Evolutionary conservation across 805 yeast species (phyloP), one percentile per base, ranked within the genome.

Genomic region (Cyberlindnera mississippiensis): DNA sequence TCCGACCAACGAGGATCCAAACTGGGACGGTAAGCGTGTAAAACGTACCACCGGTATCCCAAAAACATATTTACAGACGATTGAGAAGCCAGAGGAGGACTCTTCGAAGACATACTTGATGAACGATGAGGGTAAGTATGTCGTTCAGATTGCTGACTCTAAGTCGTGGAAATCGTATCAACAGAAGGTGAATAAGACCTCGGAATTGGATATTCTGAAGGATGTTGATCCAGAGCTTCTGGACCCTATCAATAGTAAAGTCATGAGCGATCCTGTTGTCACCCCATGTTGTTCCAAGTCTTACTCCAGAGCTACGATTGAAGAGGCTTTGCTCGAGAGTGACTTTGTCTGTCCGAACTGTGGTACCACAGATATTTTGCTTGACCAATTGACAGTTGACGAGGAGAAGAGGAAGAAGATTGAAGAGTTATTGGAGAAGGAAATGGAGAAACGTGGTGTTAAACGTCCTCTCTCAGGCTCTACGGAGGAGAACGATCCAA

Each of bases 31-130:
- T 15, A 87, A 86, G 57, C 74, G 95, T 46, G 84, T 93, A 37
- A 84, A 86, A 54, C 76, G 95, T 53, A 90, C 97, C 0, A 93
- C 98, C 0, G 99, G 99, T 81, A 93, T 93, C 57, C 99, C 99
- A 2, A 85, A 83, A 63, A 83, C 95, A 27, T 88, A 88, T 62
- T 76, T 93, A 62, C 85, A 88, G 52, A 83, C 95, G 0, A 80
- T 93, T 7, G 86, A 85, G 14, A 85, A 85, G 58, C 91, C 91
- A 20, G 87, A 82, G 29, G 84, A 76, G 34, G 78, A 65, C 40
- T 73, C 75, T 56, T 72, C 69, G 53, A 68, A 71, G 46, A 76
- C 79, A 32, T 84, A 83, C 44, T 78, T 93, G 84, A 79, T 93
- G 52, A 89, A 89, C 26, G 98, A 90, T 38, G 93, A 88, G 28